phyloP scores from a whole-genome alignment of 306 rosid genomes.

The Cucurbita maxima region DNA sequence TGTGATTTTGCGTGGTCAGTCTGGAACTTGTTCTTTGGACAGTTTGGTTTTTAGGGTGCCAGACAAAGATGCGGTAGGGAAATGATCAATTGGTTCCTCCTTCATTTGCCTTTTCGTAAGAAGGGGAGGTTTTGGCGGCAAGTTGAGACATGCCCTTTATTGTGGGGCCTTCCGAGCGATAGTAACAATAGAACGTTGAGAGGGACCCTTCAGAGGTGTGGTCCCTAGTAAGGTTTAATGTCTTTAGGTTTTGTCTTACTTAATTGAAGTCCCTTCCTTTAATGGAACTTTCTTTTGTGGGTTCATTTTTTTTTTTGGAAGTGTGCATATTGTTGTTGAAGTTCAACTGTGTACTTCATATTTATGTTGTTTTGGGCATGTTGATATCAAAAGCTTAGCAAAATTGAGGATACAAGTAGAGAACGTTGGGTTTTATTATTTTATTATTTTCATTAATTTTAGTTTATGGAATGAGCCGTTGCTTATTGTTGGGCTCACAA shows the following conservation, averaged over 20 bases:
- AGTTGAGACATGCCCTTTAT: not conserved
- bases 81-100: not conserved
- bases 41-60: too few relatives aligned
- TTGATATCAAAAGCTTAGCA: not conserved
- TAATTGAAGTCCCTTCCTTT: too few relatives aligned
- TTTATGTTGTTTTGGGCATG: not conserved
- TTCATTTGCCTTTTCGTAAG: not conserved
- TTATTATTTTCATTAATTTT: not conserved
- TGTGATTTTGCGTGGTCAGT: too few relatives aligned
- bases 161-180: not conserved
- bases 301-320: too few relatives aligned
- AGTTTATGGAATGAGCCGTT: not conserved
- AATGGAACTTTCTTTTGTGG: too few relatives aligned
- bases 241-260: too few relatives aligned
- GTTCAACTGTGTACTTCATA: not conserved
- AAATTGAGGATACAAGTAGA: not conserved
- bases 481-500: conserved; percentile 8
- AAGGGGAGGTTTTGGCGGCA: not conserved
- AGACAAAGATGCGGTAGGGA: not conserved
- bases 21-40: too few relatives aligned
- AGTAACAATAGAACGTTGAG: not conserved
- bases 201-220: not conserved
- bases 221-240: not conserved
- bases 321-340: not conserved
- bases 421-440: not conserved